Evolutionary conservation across 163 green algal species (phyloP).

Genomic region (Scenedesmus sp.): DNA sequence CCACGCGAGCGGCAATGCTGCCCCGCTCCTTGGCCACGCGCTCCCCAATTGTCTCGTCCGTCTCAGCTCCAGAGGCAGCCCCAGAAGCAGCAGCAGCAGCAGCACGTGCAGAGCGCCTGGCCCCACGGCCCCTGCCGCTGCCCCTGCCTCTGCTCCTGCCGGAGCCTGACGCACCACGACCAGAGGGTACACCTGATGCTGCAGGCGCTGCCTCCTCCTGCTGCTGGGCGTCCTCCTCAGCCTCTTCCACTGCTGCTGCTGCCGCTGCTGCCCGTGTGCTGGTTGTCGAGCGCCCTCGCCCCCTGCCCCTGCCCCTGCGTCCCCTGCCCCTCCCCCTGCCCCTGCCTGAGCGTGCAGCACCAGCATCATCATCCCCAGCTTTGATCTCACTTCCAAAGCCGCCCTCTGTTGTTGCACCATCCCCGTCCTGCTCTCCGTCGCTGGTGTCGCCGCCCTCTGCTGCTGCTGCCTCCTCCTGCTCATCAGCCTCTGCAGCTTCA

Average conservation of each 20-base stretch:
- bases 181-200: background rate
- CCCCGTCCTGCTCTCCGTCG: background rate
- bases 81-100: slow-evolving; percentile 11
- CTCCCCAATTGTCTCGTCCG: background rate
- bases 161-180: background rate
- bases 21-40: slow-evolving; percentile 30
- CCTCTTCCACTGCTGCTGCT: background rate
- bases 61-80: background rate
- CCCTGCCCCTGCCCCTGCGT: background rate
- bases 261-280: background rate
- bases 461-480: background rate
- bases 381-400: background rate
- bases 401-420: background rate
- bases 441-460: background rate
- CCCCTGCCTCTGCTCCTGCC: background rate
- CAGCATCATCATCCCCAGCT: background rate
- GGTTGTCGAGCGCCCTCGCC: background rate
- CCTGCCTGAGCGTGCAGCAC: background rate
- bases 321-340: slow-evolving; percentile 17
- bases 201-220: background rate
- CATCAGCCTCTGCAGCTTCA: background rate
- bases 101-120: background rate
- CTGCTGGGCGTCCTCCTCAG: background rate
- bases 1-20: slow-evolving; percentile 36
- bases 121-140: slow-evolving; percentile 1